Percentiles rank a stretch among this genome's conserved stretches.
Conservation (phyloP, 805 yeast species). For the Wickerhamiella domercqiae region DNA sequence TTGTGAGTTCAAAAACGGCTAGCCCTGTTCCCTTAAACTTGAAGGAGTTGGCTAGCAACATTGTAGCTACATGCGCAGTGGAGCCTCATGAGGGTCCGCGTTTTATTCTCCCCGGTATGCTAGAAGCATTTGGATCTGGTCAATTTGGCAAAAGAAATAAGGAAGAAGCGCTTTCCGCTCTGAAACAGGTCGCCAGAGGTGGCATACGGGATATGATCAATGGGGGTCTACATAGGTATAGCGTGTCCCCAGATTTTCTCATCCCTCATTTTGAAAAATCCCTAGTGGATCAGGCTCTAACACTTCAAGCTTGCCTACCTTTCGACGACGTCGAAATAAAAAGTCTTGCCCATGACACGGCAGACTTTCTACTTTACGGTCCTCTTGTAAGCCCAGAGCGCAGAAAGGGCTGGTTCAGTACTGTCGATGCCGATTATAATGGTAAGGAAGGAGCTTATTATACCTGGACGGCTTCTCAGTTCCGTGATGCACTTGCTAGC, state of each 20-base stretch:
- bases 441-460: slow-evolving; percentile 25
- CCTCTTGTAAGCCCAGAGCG: slow-evolving; percentile 14
- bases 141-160: slow-evolving; percentile 9
- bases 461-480: slow-evolving; percentile 24
- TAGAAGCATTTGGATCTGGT: slow-evolving; percentile 17
- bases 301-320: slow-evolving; percentile 23
- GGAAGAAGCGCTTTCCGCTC: slow-evolving; percentile 18
- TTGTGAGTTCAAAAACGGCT: slow-evolving; percentile 17
- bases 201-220: slow-evolving; percentile 28
- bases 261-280: slow-evolving; percentile 28
- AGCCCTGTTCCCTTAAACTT: neutral
- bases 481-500: slow-evolving; percentile 19
- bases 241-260: slow-evolving; percentile 27
- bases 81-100: slow-evolving; percentile 22
- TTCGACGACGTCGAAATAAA: slow-evolving; percentile 1
- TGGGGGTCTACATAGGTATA: slow-evolving; percentile 25
- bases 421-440: slow-evolving; percentile 24
- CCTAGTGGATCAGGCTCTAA: slow-evolving; percentile 25
- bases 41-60: neutral
- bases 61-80: neutral
- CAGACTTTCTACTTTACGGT: slow-evolving; percentile 9
- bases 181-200: slow-evolving; percentile 21
- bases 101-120: slow-evolving; percentile 23
- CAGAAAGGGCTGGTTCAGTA: slow-evolving; percentile 20
- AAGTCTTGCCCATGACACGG: slow-evolving; percentile 13